Conservation (phyloP, 2,329 filamentous ascomycete species). For the Atkinsonella hypoxylon region DNA sequence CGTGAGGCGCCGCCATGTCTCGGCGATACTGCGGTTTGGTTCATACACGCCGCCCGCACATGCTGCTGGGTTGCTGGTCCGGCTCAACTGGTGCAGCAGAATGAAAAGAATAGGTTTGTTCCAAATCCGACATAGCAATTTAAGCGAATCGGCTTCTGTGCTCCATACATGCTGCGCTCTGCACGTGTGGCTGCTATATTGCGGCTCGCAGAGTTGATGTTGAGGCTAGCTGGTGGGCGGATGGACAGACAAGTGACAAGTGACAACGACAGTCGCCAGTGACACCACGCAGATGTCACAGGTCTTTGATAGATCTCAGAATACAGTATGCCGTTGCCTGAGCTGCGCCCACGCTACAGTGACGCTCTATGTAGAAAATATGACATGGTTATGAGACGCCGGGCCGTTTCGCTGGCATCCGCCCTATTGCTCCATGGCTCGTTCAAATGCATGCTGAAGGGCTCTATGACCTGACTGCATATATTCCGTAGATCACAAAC, state of each 20-base stretch:
- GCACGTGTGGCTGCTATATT: not conserved
- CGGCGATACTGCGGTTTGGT: constrained; percentile 9
- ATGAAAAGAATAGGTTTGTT: not conserved
- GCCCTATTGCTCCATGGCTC: no score
- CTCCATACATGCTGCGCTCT: not conserved
- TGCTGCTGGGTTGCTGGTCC: no score
- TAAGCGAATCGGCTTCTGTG: not conserved
- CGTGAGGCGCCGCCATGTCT: constrained; percentile 9
- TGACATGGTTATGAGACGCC: no score
- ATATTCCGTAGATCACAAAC: no score
- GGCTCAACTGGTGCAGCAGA: not conserved
- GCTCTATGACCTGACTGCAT: no score
- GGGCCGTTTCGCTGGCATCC: no score
- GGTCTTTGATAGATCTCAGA: not conserved
- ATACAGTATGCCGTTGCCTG: not conserved
- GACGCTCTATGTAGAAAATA: no score
- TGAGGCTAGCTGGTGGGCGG: not conserved
- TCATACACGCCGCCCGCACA: not conserved
- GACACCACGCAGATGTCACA: not conserved
- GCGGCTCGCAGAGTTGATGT: not conserved
- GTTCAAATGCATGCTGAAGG: no score
- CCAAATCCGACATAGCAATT: not conserved
- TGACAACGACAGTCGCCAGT: not conserved
- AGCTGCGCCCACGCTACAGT: not conserved
- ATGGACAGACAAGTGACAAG: not conserved